Conservation (phyloP, 1,284 basidiomycete species). For the Rhodotorula sp. region DNA sequence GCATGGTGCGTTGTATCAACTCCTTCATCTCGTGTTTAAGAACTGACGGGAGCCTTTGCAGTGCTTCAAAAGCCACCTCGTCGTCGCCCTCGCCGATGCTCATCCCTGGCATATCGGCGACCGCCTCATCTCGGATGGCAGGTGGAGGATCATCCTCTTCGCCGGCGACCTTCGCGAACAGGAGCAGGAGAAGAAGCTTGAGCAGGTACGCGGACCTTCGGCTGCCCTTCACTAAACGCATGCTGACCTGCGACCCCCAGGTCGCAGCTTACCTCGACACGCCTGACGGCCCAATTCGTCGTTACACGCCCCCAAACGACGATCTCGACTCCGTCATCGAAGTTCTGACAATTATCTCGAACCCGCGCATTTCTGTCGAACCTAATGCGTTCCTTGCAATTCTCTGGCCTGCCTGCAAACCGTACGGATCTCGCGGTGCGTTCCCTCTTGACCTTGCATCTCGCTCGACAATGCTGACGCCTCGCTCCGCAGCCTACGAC, state of each 20-base stretch:
- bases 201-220: constrained; percentile 6
- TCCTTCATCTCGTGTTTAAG: background rate
- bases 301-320: constrained; percentile 27
- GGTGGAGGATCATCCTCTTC: constrained; percentile 38
- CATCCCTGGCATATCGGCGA: constrained; percentile 33
- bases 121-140: constrained; percentile 22
- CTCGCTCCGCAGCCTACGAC: constrained; percentile 17
- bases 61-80: constrained; percentile 31
- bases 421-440: constrained; percentile 38
- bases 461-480: background rate
- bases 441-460: background rate
- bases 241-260: background rate
- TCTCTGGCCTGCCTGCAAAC: constrained; percentile 34
- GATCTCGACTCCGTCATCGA: constrained; percentile 42
- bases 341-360: constrained; percentile 40
- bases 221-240: no score
- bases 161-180: constrained; percentile 37
- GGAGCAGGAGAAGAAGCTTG: constrained; percentile 12
- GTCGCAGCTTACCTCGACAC: constrained; percentile 32
- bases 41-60: background rate
- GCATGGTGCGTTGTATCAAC: constrained; percentile 1
- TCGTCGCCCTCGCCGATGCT: constrained; percentile 33
- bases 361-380: constrained; percentile 36
- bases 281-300: constrained; percentile 30
- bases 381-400: constrained; percentile 34